Base-by-base conservation (phyloP, 2,329 filamentous ascomycete genomes). In the Onygena corvina region DNA sequence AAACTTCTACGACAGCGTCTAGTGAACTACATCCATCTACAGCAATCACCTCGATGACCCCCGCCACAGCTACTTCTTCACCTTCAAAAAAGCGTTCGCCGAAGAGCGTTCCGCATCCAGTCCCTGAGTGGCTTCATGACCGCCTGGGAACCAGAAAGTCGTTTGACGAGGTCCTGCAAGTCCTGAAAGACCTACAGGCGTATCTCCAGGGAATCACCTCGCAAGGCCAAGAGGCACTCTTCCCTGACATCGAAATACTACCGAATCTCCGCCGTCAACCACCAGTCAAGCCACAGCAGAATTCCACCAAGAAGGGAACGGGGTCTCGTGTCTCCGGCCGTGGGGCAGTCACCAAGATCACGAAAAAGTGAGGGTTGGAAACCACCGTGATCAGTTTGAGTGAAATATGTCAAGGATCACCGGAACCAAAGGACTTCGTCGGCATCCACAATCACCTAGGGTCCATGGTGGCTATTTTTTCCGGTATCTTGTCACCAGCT, bases 221-320 rank as follows among this genome's bases (percentile, higher is more conserved):
- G 2, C 30, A 54, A 21, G 20, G 54, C 33, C 35, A 53, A 46
- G 35, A 53, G 53, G 5, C 54, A 54, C 16, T 55, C 46, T 69
- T 69, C 46, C 66, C 66, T 0, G 66, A 69, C 54, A 61, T 69
- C 34, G 66, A 68, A 52, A 66, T 68, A 34, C 52, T 69, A 36
- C 66, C 66, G 1, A 58, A 54, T 3, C 65, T 67, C 50, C 51
- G 46, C 16, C 51, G 50, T 29, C 46, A 42, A 25, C n/a, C 51
- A 36, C 25, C 31, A 36, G 16, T 20, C 16, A 35, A 47, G n/a
- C 30, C 30, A 30, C 42, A 9, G 23, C 27, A 16, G 23, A 23
- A 14, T 6, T 3, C 33, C 18, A 1, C 16, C 1, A 42, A 23
- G 36, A 42, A 42, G 12, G 23, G 36, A 9, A 16, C 23, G 23